Evolutionary conservation across 139 green algal species (phyloP), one percentile per base, ranked within the genome.

Genomic region (Micromonas pusilla): DNA sequence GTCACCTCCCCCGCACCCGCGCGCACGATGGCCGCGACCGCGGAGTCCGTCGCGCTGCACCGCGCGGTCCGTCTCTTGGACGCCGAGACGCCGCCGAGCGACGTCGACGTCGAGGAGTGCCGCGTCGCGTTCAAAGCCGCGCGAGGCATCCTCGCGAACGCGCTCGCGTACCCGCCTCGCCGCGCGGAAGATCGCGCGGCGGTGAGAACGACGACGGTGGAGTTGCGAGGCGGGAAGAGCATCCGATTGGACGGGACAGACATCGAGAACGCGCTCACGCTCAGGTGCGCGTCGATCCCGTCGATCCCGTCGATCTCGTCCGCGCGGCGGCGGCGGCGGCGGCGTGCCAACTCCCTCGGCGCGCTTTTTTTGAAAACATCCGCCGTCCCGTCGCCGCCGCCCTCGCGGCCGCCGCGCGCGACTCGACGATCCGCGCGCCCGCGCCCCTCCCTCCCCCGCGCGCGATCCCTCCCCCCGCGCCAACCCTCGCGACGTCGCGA

Each of bases 201-300:
- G 36, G 68, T 75, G 68, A 60, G 21, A 2, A 5, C 23, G 1
- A n/a, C 20, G 33, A 23, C 36, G 9, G 68, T 75, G 68, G 26
- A 25, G 21, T 36, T 62, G n/a, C 26, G 16, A 6, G 16, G 1
- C 37, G 68, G 68, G 19, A 5, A 34, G 36, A 63, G 1, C 0
- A n/a, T 75, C 19, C 36, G 21, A 21, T 33, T 75, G 36, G 68
- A 36, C 2, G 68, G 53, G 23, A 20, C 53, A 9, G 68, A 75
- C 37, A 36, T 75, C 21, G 68, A 75, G 68, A 63, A 65, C 38
- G 68, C 68, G 68, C 28, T 32, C 30, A 36, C 30, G 68, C 21
- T 75, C 20, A 30, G 34, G n/a, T 57, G 45, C 9, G 45, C 9
- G 16, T 57, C 45, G 45, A 9, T 9, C 16, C 45, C 9, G 45